A percentile compares a stretch with the other conserved stretches of the same genome.
Evolutionary conservation across 495 filamentous ascomycete genomes (phyloP).

Genomic region (Elasticomyces elasticus): DNA sequence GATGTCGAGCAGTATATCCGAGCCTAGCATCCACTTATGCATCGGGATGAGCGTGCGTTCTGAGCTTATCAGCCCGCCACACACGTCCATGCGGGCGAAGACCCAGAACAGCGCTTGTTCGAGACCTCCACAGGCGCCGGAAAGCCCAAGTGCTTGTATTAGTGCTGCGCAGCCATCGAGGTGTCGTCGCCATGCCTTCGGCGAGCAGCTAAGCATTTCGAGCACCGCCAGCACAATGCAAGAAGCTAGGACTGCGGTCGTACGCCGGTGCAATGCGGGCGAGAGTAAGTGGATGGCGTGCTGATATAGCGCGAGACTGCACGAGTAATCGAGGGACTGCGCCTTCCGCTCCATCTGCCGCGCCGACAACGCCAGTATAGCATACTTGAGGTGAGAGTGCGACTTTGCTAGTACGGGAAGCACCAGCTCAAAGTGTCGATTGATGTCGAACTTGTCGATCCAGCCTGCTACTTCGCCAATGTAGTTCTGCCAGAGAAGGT

Average conservation of each 20-base stretch:
- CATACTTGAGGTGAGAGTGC: constrained; percentile 18
- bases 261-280: constrained; percentile 7
- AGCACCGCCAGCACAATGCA: constrained; percentile 19
- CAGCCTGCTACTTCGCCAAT: constrained; percentile 18
- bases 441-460: constrained; percentile 20
- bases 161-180: constrained; percentile 20
- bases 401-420: constrained; percentile 16
- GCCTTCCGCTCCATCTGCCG: constrained; percentile 19
- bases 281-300: constrained; percentile 20
- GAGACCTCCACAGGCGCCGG: constrained; percentile 12
- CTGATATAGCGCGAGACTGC: constrained; percentile 19
- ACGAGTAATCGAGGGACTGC: constrained; percentile 3
- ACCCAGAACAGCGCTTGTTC: constrained; percentile 20
- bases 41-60: constrained; percentile 20
- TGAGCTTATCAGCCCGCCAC: constrained; percentile 13
- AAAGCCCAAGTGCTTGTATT: constrained; percentile 15
- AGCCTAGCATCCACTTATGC: constrained; percentile 10
- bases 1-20: neutral
- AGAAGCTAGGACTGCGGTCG: constrained; percentile 18
- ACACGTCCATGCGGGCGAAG: constrained; percentile 21
- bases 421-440: constrained; percentile 14
- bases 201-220: constrained; percentile 24
- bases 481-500: constrained; percentile 16
- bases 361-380: constrained; percentile 17
- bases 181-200: constrained; percentile 18